Evolutionary conservation across 2,329 filamentous ascomycete genomes (phyloP).

Genomic region (Colletotrichum euphorbiae): DNA sequence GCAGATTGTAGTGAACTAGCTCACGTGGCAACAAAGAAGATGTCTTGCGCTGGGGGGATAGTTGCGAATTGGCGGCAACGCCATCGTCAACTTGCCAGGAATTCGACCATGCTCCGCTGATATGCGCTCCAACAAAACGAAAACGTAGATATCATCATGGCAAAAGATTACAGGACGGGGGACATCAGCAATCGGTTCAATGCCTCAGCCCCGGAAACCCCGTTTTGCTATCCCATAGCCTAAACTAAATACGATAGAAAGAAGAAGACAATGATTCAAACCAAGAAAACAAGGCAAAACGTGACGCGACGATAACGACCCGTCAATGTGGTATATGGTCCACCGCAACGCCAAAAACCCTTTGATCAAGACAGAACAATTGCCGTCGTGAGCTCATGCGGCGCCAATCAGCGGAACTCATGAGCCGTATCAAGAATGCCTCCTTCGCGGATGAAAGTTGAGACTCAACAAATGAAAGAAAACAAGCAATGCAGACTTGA

Average conservation of each 20-base stretch:
- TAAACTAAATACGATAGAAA: not conserved
- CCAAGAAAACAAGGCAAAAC: slow-evolving; percentile 25
- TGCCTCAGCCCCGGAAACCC: no score
- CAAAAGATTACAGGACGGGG: no score
- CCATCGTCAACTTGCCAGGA: not conserved
- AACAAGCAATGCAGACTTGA: not conserved
- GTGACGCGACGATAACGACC: slow-evolving; percentile 34
- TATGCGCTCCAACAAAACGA: slow-evolving; percentile 1
- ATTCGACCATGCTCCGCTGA: slow-evolving; percentile 17
- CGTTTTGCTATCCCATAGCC: not conserved
- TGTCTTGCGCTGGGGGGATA: no score
- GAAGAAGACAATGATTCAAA: slow-evolving; percentile 1
- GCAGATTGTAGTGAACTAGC: slow-evolving; percentile 47
- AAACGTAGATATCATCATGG: slow-evolving; percentile 1
- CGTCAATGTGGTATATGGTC: slow-evolving; percentile 39
- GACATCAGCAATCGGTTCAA: no score
- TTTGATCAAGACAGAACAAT: slow-evolving; percentile 28
- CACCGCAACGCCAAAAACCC: slow-evolving; percentile 38
- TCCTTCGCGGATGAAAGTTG: slow-evolving; percentile 8
- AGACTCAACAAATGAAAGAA: not conserved
- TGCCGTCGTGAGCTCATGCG: slow-evolving; percentile 26
- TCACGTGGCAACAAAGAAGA: no score
- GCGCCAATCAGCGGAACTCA: slow-evolving; percentile 1
- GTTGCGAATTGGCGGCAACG: not conserved
- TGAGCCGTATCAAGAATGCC: slow-evolving; percentile 17